Percentiles rank a stretch among this genome's conserved stretches.
These are phyloP conservation scores for Saitoella complicata DNA, from an alignment of 805 yeast species.

Conservation along the genomic window DNA sequence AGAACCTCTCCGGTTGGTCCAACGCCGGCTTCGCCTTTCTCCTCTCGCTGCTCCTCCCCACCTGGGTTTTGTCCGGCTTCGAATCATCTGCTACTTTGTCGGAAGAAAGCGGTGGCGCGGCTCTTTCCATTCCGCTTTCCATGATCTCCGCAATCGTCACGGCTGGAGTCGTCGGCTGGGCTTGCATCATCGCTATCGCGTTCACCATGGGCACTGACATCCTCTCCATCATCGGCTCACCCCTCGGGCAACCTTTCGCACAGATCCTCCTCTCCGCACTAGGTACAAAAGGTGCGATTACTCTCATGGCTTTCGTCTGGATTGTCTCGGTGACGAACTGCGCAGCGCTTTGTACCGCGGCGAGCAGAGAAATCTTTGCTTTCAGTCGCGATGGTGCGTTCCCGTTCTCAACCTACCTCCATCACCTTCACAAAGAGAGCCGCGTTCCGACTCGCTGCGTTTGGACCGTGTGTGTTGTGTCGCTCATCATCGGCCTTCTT, in stretches of 20 bases:
- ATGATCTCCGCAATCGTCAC: slow-evolving; percentile 36
- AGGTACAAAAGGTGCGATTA: slow-evolving; percentile 12
- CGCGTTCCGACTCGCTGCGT: slow-evolving; percentile 30
- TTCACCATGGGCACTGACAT: slow-evolving; percentile 20
- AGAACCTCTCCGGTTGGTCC: slow-evolving; percentile 8
- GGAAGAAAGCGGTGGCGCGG: slow-evolving; percentile 53
- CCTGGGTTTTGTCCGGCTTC: slow-evolving; percentile 48
- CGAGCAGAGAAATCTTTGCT: slow-evolving; percentile 50
- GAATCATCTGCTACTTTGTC: slow-evolving; percentile 60
- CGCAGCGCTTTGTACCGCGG: slow-evolving; percentile 17
- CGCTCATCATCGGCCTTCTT: not conserved
- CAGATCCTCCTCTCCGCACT: slow-evolving; percentile 14
- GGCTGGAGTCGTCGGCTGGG: slow-evolving; percentile 20
- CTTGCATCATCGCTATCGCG: slow-evolving; percentile 18
- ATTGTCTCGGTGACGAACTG: slow-evolving; percentile 11
- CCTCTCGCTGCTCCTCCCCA: slow-evolving; percentile 9
- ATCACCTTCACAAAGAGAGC: slow-evolving; percentile 33
- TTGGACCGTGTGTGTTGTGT: not conserved
- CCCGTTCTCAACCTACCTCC: slow-evolving; percentile 39
- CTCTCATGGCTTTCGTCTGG: slow-evolving; percentile 8
- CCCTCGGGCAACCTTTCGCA: slow-evolving; percentile 15
- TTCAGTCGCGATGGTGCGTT: slow-evolving; percentile 54
- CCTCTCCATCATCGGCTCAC: slow-evolving; percentile 10
- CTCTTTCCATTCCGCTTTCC: slow-evolving; percentile 47
- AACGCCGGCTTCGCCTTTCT: slow-evolving; percentile 10